phyloP scores from a whole-genome alignment of 768 basidiomycete genomes.

The Serpula lacrymans region DNA sequence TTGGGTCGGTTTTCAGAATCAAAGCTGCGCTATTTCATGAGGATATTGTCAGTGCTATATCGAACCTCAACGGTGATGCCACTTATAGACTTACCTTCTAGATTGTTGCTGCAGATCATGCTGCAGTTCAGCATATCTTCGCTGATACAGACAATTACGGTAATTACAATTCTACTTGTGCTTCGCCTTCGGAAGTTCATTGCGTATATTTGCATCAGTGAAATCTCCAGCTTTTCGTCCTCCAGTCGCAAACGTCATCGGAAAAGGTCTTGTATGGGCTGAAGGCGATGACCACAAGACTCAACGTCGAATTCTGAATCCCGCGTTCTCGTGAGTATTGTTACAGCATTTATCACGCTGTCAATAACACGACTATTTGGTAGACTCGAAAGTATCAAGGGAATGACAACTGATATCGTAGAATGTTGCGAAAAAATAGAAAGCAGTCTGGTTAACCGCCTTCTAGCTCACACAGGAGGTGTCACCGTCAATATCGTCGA shows the following conservation, averaged over 20 bases:
- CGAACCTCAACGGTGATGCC: neutral
- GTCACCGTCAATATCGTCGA: slow-evolving; percentile 17
- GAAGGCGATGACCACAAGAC: slow-evolving; percentile 35
- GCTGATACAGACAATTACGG: no score
- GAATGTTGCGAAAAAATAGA: slow-evolving; percentile 30
- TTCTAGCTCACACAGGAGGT: slow-evolving; percentile 12
- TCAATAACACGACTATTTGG: neutral
- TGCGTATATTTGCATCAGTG: no score
- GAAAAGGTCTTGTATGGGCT: slow-evolving; percentile 34
- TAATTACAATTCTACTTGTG: no score
- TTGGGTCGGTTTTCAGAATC: slow-evolving; percentile 34
- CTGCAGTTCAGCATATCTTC: slow-evolving; percentile 37
- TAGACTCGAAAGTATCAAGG: slow-evolving; percentile 32
- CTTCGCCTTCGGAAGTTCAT: no score
- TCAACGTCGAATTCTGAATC: slow-evolving; percentile 29
- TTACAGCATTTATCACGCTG: neutral
- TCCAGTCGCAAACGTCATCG: slow-evolving; percentile 29
- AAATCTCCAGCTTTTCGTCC: slow-evolving; percentile 32
- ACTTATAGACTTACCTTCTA: slow-evolving; percentile 7
- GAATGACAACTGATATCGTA: slow-evolving; percentile 31
- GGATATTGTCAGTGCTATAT: slow-evolving; percentile 29
- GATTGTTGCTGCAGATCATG: slow-evolving; percentile 34
- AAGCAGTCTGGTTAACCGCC: slow-evolving; percentile 16
- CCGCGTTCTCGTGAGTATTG: slow-evolving; percentile 33
- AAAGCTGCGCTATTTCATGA: slow-evolving; percentile 36